Percentiles rank a stretch among this genome's conserved stretches.
Evolutionary conservation across 495 filamentous ascomycete genomes (phyloP).

Genomic region (Chaetomium tenue): DNA sequence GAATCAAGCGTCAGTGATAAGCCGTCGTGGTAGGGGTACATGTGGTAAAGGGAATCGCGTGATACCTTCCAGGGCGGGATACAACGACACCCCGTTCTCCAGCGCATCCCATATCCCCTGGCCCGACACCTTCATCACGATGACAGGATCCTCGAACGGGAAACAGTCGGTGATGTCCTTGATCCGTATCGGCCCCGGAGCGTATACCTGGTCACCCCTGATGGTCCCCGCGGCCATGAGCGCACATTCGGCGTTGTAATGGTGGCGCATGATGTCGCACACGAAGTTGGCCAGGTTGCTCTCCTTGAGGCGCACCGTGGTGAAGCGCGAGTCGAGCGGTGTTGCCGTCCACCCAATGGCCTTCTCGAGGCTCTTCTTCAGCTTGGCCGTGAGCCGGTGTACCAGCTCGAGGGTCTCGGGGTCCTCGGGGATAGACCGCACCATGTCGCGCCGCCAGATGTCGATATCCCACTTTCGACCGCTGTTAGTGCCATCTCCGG

Average conservation of each 20-base stretch:
- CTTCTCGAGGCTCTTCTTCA: constrained; percentile 74
- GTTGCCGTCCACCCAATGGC: constrained; percentile 77
- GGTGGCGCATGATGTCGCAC: constrained; percentile 82
- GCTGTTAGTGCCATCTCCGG: constrained; percentile 29
- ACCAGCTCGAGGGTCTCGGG: constrained; percentile 55
- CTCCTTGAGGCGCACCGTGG: constrained; percentile 71
- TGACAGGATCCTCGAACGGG: constrained; percentile 87
- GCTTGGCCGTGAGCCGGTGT: constrained; percentile 62
- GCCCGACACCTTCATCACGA: constrained; percentile 68
- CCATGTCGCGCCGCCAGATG: constrained; percentile 70
- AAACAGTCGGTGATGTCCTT: constrained; percentile 81
- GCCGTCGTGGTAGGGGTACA: no score
- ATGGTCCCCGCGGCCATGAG: constrained; percentile 89
- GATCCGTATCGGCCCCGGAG: constrained; percentile 69
- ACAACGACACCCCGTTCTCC: constrained; percentile 75
- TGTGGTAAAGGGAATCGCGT: neutral
- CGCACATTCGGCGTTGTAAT: constrained; percentile 75
- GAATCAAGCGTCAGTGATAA: neutral
- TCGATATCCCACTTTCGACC: constrained; percentile 67
- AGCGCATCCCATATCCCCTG: constrained; percentile 68
- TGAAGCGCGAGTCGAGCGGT: constrained; percentile 81
- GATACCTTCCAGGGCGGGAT: constrained; percentile 77
- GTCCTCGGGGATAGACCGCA: constrained; percentile 64
- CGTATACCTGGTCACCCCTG: constrained; percentile 83
- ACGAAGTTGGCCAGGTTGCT: constrained; percentile 88